Evolutionary conservation across 2,329 filamentous ascomycete genomes (phyloP), one percentile per base, ranked within the genome.

Genomic region (Paracorniculantispora psalliotae): DNA sequence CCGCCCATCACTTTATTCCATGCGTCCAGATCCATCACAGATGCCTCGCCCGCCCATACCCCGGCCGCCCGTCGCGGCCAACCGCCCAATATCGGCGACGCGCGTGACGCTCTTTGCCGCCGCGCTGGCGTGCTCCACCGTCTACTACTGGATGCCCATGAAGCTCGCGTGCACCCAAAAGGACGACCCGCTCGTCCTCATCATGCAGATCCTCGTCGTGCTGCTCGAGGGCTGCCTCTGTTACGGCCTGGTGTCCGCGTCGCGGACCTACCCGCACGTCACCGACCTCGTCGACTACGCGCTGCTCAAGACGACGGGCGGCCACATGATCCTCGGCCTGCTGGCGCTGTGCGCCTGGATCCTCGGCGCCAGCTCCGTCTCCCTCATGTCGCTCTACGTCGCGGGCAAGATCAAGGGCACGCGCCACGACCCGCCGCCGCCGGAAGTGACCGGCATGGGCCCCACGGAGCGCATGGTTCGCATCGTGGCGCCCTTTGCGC

Each of bases 111-210:
- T 52, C 23, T 39, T 41, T 12, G 50, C 35, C 15, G 17, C 17
- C 15, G 35, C 50, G 6, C 35, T 52, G 5, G 37, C 17, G 5
- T 25, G 23, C 50, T 41, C 41, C 35, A 28, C 35, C 19, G 35
- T 25, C 23, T 41, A 52, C 35, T 52, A 52, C 17, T 52, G 50
- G 50, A 52, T 52, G 35, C 35, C 35, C 50, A 52, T 28, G 50
- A 52, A 52, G 35, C 50, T 43, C 21, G 35, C 50, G 23, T 25
- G 35, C 23, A n/a, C 10, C 21, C 50, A 52, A 21, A 17, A 52
- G 12, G 17, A 21, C 17, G 33, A 52, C 23, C 35, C 21, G 15
- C 35, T 43, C 23, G 35, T 21, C 6, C 5, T 28, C 23, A 13
- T 41, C 17, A 52, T 41, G 35, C 23, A 52, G 25, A 19, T 39